Base-by-base conservation (phyloP, 768 basidiomycete species). In the Boletus rubescentipes region DNA sequence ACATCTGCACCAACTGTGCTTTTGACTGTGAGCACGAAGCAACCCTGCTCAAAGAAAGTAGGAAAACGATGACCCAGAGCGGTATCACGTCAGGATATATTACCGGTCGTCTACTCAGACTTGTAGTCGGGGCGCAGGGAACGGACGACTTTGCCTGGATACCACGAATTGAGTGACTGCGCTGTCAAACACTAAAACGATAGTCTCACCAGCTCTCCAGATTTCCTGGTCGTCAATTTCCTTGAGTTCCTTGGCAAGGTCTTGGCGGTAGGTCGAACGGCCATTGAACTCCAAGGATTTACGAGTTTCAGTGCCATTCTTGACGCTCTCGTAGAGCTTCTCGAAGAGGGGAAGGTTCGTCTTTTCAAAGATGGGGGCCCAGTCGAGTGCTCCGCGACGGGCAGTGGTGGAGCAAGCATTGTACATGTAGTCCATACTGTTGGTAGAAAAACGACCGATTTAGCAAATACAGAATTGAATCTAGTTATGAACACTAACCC, bases 361-460 rank as follows among this genome's bases (percentile, higher is more conserved):
- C 75, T 90, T 87, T 75, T 96, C 93, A 70, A 95, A 94, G 73
- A 97, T 77, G 57, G 94, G 95, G 12, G 96, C 95, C 97, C 97
- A 98, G 81, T 98, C 97, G 60, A 97, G 90, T 39, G 96, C 97
- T 66, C 97, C 97, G 59, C 97, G 96, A 64, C 96, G 93, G 47
- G 97, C 97, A 45, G 97, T 98, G 63, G 96, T 98, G 31, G 97
- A 98, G 79, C 97, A 99, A 42, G 97, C 96, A 69, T 89, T 89
- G 84, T 87, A 98, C 95, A 98, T 98, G 84, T 97, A 96, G 77
- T 98, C 95, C 95, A 95, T 89, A 51, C 94, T 94, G 70, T 50
- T 48, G 42, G 49, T 23, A 37, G 35, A 50, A 32, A 55, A 29
- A 41, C 31, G 7, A 41, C n/a, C 31, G 9, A 46, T 6, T 35